Conservation (phyloP, 306 rosid genomes). For the Vachellia collinsii region DNA sequence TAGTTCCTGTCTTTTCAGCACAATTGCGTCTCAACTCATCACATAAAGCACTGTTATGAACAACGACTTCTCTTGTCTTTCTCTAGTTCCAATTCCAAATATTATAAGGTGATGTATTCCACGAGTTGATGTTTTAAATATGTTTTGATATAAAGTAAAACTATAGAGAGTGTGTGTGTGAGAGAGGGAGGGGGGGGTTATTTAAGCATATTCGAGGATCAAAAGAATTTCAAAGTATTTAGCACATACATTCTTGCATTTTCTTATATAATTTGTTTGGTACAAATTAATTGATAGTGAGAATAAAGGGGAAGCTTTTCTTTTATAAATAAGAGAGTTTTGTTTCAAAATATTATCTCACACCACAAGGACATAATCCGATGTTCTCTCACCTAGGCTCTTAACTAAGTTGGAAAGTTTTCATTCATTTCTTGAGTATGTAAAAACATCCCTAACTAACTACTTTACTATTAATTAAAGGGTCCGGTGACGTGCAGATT, state of each 20-base stretch:
- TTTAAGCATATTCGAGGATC: neutral
- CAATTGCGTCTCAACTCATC: slow-evolving; percentile 30
- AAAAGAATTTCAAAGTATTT: neutral
- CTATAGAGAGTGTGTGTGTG: neutral
- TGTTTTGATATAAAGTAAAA: neutral
- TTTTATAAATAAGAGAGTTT: neutral
- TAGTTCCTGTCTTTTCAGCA: slow-evolving; percentile 36
- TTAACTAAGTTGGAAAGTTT: too few species aligned
- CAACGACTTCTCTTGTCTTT: neutral
- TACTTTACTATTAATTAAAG: too few species aligned
- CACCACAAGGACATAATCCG: too few species aligned
- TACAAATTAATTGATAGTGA: neutral
- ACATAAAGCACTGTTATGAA: neutral
- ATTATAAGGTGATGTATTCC: neutral
- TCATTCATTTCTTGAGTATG: too few species aligned
- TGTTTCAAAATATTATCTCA: too few species aligned
- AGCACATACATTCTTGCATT: neutral
- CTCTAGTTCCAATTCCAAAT: neutral
- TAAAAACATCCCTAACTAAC: too few species aligned
- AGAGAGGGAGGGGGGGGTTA: too few species aligned
- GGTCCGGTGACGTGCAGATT: too few species aligned
- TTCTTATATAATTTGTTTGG: neutral
- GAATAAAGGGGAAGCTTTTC: neutral
- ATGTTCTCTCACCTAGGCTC: too few species aligned
- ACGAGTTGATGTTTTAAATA: neutral